These are phyloP conservation scores for Violaceomyces palustris DNA, from an alignment of 1,284 basidiomycete genomes.

Conservation along the genomic window DNA sequence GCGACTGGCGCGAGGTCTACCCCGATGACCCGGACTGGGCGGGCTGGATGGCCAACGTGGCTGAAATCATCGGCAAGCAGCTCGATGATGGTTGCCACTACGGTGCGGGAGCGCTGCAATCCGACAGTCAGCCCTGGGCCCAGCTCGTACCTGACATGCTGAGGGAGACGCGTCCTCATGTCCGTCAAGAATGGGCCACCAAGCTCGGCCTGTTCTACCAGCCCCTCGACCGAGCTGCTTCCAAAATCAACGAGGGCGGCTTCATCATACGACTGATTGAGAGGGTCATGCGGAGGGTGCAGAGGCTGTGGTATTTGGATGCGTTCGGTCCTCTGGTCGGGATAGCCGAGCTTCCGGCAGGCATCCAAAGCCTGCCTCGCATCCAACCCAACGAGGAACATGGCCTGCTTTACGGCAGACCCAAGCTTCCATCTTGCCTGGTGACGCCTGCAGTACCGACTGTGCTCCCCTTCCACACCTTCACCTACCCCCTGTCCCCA, in stretches of 20 bases:
- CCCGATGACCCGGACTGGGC: slow-evolving; percentile 52
- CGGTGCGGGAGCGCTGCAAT: slow-evolving; percentile 55
- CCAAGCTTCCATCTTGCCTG: slow-evolving; percentile 54
- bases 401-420: slow-evolving; percentile 44
- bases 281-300: slow-evolving; percentile 58
- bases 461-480: slow-evolving; percentile 63
- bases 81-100: slow-evolving; percentile 56
- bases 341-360: neutral
- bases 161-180: slow-evolving; percentile 27
- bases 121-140: slow-evolving; percentile 57
- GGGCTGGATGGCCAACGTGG: slow-evolving; percentile 59
- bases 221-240: slow-evolving; percentile 41
- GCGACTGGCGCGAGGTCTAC: slow-evolving; percentile 59
- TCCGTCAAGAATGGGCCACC: slow-evolving; percentile 54
- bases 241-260: slow-evolving; percentile 57
- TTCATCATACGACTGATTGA: slow-evolving; percentile 61
- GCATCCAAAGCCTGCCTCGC: neutral
- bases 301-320: slow-evolving; percentile 60
- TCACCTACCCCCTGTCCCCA: slow-evolving; percentile 60
- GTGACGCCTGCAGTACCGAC: slow-evolving; percentile 57
- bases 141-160: slow-evolving; percentile 51
- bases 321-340: slow-evolving; percentile 13
- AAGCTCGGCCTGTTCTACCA: slow-evolving; percentile 55
- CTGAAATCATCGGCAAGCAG: slow-evolving; percentile 58
- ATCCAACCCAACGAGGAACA: slow-evolving; percentile 2